Evolutionary conservation across 176 grass and related monocot genomes (phyloP).

Genomic region (Oryza australiensis): DNA sequence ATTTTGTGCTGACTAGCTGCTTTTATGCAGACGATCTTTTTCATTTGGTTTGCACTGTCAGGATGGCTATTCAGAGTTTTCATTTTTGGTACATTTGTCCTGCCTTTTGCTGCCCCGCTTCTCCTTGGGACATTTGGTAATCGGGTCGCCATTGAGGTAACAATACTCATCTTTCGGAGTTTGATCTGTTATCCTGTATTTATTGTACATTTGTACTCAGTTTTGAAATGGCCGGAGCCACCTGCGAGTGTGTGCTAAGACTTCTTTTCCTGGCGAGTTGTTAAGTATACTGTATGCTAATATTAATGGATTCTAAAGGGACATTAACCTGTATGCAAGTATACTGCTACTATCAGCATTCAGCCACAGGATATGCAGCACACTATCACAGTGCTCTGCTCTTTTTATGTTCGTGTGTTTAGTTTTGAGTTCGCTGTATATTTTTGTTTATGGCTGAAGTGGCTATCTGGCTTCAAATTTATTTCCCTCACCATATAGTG

Average conservation of each 20-base stretch:
- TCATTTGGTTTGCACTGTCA: constrained; percentile 80
- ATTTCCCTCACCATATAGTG: not conserved
- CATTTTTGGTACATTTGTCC: constrained; percentile 71
- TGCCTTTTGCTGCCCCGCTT: constrained; percentile 87
- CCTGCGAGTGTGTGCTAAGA: not conserved
- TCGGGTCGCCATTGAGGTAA: constrained; percentile 83
- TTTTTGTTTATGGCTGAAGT: constrained; percentile 7
- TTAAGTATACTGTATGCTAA: not conserved
- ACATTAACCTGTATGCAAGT: not conserved
- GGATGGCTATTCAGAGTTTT: constrained; percentile 97
- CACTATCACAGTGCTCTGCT: constrained; percentile 10
- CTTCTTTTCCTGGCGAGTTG: not conserved
- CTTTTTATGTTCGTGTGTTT: not conserved
- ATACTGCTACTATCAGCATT: not conserved
- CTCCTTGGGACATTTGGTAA: constrained; percentile 85
- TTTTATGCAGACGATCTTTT: constrained; percentile 73
- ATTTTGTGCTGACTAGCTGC: not conserved
- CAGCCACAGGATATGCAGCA: not conserved
- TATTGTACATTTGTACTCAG: not conserved
- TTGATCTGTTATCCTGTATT: not conserved
- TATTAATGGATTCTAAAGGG: not conserved
- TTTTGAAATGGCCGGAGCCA: not conserved
- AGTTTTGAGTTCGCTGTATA: not conserved
- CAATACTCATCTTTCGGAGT: not conserved
- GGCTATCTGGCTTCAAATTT: not conserved